Conservation (phyloP, 2,329 filamentous ascomycete genomes). For the Exophiala xenobiotica region DNA sequence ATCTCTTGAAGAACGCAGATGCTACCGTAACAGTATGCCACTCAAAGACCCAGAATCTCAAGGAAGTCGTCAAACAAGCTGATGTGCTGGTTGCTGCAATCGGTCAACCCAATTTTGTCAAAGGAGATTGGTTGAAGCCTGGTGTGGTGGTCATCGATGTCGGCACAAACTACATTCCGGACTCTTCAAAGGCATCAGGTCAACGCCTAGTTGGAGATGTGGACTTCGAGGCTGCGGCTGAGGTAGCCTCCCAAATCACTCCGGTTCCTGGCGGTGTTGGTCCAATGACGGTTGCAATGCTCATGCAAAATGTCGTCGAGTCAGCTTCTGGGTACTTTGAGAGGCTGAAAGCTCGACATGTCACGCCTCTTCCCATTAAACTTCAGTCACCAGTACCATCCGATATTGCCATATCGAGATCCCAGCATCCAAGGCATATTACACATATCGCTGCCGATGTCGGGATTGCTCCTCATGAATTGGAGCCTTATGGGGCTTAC, state of each 20-base stretch:
- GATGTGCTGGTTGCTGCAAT: slow-evolving; percentile 93
- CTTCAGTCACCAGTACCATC: slow-evolving; percentile 82
- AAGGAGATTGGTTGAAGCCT: slow-evolving; percentile 92
- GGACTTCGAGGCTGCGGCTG: slow-evolving; percentile 77
- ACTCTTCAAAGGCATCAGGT: slow-evolving; percentile 86
- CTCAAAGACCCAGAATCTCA: slow-evolving; percentile 75
- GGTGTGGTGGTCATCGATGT: slow-evolving; percentile 97
- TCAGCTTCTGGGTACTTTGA: slow-evolving; percentile 80
- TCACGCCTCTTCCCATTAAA: slow-evolving; percentile 80
- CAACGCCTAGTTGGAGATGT: slow-evolving; percentile 92
- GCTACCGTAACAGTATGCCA: slow-evolving; percentile 97
- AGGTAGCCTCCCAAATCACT: slow-evolving; percentile 90
- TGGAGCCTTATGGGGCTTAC: slow-evolving; percentile 91
- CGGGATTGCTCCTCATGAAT: slow-evolving; percentile 81
- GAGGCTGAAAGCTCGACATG: slow-evolving; percentile 73
- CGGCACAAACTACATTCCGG: slow-evolving; percentile 92
- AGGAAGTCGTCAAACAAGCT: slow-evolving; percentile 73
- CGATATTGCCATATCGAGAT: slow-evolving; percentile 86
- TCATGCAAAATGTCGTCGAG: slow-evolving; percentile 91
- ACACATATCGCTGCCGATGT: slow-evolving; percentile 80
- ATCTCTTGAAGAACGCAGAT: slow-evolving; percentile 90
- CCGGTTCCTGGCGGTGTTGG: slow-evolving; percentile 96
- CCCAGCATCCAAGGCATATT: slow-evolving; percentile 89
- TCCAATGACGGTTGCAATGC: slow-evolving; percentile 98
- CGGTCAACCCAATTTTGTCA: slow-evolving; percentile 81